Evolutionary conservation across 164 flowering plant species (phyloP), one percentile per base, ranked within the genome.

Genomic region (Houttuynia cordata): DNA sequence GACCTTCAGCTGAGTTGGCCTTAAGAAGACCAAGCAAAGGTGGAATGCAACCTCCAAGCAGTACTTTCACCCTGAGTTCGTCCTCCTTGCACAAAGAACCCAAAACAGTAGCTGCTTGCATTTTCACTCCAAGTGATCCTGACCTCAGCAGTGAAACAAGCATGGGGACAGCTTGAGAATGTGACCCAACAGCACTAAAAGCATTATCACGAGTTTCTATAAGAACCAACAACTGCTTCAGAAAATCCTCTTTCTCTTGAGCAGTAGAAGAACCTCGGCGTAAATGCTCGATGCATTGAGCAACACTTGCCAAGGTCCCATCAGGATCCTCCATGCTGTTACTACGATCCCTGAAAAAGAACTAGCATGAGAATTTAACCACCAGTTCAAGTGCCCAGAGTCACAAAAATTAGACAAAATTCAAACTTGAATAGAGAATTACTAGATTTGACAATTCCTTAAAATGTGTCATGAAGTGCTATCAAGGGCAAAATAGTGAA

Each of bases 31-130:
- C 85, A 69, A 93, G 96, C 75, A 93, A 69, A 20, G 99, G 99
- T 0, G 99, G 99, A 66, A 93, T 88, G 79, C 98, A 87, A 58
- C 98, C 98, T 5, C 98, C 98, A 63, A 93, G 86, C 63, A 93
- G 70, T n/a, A 93, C 98, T 71, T 90, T 93, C 42, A 90, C 92
- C 72, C 94, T 76, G 45, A 93, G 75, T 49, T 93, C 97, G 73
- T 90, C 87, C 72, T 90, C 99, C 80, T 83, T 86, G 57, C 99
- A 93, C 6, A 93, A 86, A 56, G 97, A 83, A 1, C 97, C 91
- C 65, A 93, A 79, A 64, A 88, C 95, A 62, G 78, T 81, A 63
- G 99, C 97, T 56, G 96, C 99, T 58, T 86, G 96, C 65, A 86
- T 69, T 75, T 93, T 93, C 41, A 88, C 85, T 64, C 78, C 84